Evolutionary conservation across 2,329 filamentous ascomycete genomes (phyloP).

Genomic region (Curvularia eragrostidis): DNA sequence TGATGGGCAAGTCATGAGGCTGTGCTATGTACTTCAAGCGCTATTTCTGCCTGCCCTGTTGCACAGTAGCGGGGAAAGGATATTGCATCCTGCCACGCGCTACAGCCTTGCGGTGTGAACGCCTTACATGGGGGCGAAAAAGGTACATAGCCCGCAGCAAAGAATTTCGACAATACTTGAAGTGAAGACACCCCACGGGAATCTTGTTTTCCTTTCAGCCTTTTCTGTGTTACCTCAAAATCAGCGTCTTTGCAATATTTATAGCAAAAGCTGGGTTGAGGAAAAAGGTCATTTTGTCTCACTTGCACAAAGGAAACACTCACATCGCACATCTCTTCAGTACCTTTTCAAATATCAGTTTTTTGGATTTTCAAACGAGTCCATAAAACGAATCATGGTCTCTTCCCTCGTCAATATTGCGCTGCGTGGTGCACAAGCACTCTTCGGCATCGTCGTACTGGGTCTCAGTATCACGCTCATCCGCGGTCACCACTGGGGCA

Average conservation of each 20-base stretch:
- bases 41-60: not conserved
- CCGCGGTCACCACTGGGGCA: constrained; percentile 8
- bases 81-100: not conserved
- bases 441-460: constrained; percentile 10
- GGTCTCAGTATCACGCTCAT: constrained; percentile 9
- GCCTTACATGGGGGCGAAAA: not conserved
- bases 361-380: not conserved
- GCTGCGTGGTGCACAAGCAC: constrained; percentile 11
- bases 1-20: not conserved
- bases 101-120: not conserved
- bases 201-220: no score
- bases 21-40: not conserved
- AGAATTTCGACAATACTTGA: not conserved
- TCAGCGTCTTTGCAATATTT: not conserved
- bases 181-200: not conserved
- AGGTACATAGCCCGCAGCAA: not conserved
- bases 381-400: not conserved
- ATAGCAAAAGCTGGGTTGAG: not conserved
- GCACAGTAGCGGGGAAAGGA: not conserved
- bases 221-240: not conserved
- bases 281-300: not conserved
- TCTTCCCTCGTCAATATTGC: constrained; percentile 3
- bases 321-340: not conserved
- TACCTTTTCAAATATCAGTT: not conserved
- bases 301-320: not conserved